These are phyloP conservation scores for Meyerozyma smithsonii DNA, from an alignment of 1,139 yeast genomes.

Conservation along the genomic window DNA sequence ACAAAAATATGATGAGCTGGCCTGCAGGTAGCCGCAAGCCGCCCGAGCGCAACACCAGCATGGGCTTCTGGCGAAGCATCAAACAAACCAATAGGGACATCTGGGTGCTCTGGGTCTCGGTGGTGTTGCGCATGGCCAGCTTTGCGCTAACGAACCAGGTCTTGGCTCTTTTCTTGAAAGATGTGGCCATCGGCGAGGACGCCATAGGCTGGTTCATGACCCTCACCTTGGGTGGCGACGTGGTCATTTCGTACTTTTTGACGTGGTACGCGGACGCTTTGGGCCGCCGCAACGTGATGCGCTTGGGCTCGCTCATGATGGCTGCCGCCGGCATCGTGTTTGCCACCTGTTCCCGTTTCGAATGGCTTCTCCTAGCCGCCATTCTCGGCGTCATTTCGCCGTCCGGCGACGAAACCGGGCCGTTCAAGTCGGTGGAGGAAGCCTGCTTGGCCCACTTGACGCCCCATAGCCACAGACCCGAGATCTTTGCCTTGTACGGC, in stretches of 20 bases:
- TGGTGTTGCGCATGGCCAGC: conserved; percentile 67
- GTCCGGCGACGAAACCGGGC: conserved; percentile 90
- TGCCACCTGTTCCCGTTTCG: conserved; percentile 45
- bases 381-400: conserved; percentile 70
- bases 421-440: conserved; percentile 86
- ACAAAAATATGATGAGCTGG: conserved; percentile 1
- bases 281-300: conserved; percentile 67
- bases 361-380: conserved; percentile 56
- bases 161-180: conserved; percentile 61
- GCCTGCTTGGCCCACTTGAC: conserved; percentile 81
- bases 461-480: conserved; percentile 60
- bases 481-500: conserved; percentile 68
- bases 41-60: neutral
- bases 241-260: conserved; percentile 60
- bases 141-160: conserved; percentile 84
- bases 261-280: conserved; percentile 78
- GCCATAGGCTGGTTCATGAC: conserved; percentile 81
- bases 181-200: conserved; percentile 51
- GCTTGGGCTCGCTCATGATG: conserved; percentile 69
- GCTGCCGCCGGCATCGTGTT: conserved; percentile 62
- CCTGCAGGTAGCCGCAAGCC: conserved; percentile 1
- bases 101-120: conserved; percentile 63
- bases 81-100: conserved; percentile 45
- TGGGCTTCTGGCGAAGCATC: conserved; percentile 11
- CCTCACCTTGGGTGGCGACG: conserved; percentile 75